Evolutionary conservation across 306 rosid species (phyloP), one percentile per base, ranked within the genome.

Genomic region (Vachellia collinsii): DNA sequence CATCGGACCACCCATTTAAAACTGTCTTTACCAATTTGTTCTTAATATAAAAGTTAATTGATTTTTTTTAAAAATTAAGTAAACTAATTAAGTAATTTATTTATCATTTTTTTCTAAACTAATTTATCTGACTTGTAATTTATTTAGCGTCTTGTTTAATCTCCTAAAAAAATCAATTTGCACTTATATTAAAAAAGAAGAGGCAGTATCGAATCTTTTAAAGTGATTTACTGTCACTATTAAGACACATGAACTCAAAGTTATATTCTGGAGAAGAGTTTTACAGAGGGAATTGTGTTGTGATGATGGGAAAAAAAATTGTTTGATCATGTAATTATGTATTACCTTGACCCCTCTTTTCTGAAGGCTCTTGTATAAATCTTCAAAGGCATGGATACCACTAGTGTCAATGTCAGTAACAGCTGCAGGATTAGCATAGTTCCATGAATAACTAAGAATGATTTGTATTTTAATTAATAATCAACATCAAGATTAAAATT

Each of bases 391-490:
- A 66, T 85, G 91, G 80, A 93, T 93, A 29, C 98, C 98, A 62
- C 94, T 91, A 0, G 98, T 91, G 77, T 93, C 97, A 56, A 93
- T 89, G 74, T 93, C 97, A 41, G 84, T 85, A 64, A 93, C 97
- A 63, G 99, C 97, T 94, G 86, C 83, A 85, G 61, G 6, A 29
- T 29, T 2, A 54, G 59, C 4, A 29, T 11, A 12, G 43, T 64
- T 36, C 9, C 3, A 3, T 62, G 12, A 77, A 79, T 70, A 50
- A 29, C 34, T 29, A 22, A 3, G 2, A 51, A 59, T 59, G 65
- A 22, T 59, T 59, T 23, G 65, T 22, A 14, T 25, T 64, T 36
- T 25, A 4, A 68, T 10, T 23, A 6, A 66, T n/a, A 37, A 50
- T 39, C 9, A 17, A 83, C 42, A 59, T 13, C 6, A 8, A 8